Base-by-base conservation (phyloP, 2,329 filamentous ascomycete species). In the Diaporthe eres region DNA sequence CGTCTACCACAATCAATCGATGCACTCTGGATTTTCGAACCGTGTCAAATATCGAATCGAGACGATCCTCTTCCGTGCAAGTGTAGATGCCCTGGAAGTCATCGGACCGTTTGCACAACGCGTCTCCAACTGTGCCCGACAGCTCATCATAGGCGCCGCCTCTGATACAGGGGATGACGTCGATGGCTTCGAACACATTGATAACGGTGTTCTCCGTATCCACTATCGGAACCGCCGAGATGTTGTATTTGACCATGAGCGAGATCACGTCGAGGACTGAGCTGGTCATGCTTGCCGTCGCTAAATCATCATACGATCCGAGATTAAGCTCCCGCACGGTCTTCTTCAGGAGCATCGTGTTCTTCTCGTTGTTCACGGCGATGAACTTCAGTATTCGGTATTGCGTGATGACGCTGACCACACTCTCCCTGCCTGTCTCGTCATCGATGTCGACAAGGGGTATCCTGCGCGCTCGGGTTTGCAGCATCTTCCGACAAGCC, bases 361-460 rank as follows among this genome's bases (percentile, higher is more conserved):
- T 94, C 80, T 93, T 92, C 81, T 93, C 91, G 80, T 91, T 91
- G 85, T 99, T 99, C 85, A 99, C 96, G 15, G 97, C 96, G 77
- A 99, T 97, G 84, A 99, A 99, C 84, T 99, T 99, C 78, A 99
- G 91, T 80, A 99, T 98, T 75, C 97, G 94, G 85, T 99, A 99
- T 84, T 99, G 97, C 0, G 97, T 99, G 76, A 99, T 94, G 77
- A 99, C 97, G 80, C 95, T 98, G 77, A 99, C 94, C 25, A 99
- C 95, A 86, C 96, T 97, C 82, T 97, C 93, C 78, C 95, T 91
- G 74, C 94, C 92, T 2, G 97, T 99, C 85, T 99, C 97, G 82
- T 97, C 96, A 82, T 99, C 97, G 78, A 94, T 90, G 80, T 98
- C 97, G 76, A 99, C 94, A 9, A 99, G 90, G 0, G 97, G 97